Conservation (phyloP, 164 flowering plant species). For the Platanus orientalis region DNA sequence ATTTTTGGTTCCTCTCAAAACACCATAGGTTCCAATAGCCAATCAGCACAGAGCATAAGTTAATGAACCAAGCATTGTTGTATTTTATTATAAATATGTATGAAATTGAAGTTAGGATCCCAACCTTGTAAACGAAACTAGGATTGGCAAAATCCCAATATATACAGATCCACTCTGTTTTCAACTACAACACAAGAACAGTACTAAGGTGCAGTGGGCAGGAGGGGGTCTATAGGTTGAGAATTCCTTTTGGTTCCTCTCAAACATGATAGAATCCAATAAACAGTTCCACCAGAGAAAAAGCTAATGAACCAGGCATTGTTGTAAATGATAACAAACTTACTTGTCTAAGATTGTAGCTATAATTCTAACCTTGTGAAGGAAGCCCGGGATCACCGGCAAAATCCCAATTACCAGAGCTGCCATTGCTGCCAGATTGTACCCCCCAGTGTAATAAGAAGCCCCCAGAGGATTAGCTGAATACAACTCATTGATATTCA, state of each 20-base stretch:
- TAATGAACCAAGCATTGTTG: conserved; percentile 66
- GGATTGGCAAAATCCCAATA: neutral
- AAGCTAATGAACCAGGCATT: conserved; percentile 89
- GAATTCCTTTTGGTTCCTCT: conserved; percentile 13
- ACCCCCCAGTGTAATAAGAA: conserved; percentile 69
- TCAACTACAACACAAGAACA: neutral
- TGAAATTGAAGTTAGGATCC: no score
- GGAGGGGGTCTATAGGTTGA: conserved; percentile 33
- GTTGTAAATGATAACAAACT: conserved; percentile 48
- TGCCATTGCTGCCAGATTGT: conserved; percentile 58
- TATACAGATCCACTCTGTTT: neutral
- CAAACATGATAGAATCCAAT: conserved; percentile 49
- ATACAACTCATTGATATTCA: conserved; percentile 57
- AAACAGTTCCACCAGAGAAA: conserved; percentile 51
- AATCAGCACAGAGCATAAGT: conserved; percentile 46
- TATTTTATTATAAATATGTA: no score
- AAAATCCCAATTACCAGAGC: conserved; percentile 63
- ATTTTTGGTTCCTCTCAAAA: conserved; percentile 13
- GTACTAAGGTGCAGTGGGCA: conserved; percentile 20
- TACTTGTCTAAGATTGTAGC: conserved; percentile 26
- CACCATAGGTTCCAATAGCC: conserved; percentile 40
- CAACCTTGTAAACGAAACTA: no score
- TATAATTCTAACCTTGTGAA: conserved; percentile 63
- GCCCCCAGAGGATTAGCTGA: conserved; percentile 44
- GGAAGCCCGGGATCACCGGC: conserved; percentile 86